Evolutionary conservation across 805 yeast genomes (phyloP).

Genomic region (Nakazawaea anatomiae): DNA sequence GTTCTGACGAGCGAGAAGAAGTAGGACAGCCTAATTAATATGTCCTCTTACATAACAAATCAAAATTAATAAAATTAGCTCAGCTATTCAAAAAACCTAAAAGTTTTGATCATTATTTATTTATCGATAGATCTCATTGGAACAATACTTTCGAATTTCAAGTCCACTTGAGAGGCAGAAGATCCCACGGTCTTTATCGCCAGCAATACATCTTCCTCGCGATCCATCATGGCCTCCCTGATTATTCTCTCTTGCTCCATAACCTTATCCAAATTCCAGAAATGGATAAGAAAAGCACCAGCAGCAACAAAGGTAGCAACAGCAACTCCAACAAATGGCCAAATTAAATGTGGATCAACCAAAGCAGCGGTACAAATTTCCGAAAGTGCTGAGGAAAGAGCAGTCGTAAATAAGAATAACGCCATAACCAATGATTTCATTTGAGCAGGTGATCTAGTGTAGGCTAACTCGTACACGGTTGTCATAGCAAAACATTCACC

Average conservation of each 20-base stretch:
- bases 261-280: constrained; percentile 25
- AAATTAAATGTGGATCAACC: constrained; percentile 34
- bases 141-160: constrained; percentile 6
- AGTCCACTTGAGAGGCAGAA: background rate
- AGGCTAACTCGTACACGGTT: constrained; percentile 41
- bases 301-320: constrained; percentile 31
- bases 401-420: constrained; percentile 25
- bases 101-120: background rate
- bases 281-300: constrained; percentile 18
- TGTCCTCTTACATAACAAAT: too few relatives aligned
- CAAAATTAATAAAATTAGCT: too few relatives aligned
- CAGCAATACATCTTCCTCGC: constrained; percentile 5
- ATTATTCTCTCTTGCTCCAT: constrained; percentile 19
- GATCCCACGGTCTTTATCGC: constrained; percentile 5
- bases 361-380: constrained; percentile 35
- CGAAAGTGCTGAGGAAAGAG: constrained; percentile 41
- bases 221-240: constrained; percentile 11
- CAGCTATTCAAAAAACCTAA: too few relatives aligned
- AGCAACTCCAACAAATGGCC: constrained; percentile 36
- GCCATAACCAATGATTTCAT: constrained; percentile 43
- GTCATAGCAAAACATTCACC: constrained; percentile 41
- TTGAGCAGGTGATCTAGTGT: constrained; percentile 38
- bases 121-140: constrained; percentile 8
- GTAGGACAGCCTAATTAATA: too few relatives aligned
- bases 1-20: too few relatives aligned